These are phyloP conservation scores for Penicillium sp. DNA, from an alignment of 2,329 filamentous ascomycete genomes.

Conservation along the genomic window DNA sequence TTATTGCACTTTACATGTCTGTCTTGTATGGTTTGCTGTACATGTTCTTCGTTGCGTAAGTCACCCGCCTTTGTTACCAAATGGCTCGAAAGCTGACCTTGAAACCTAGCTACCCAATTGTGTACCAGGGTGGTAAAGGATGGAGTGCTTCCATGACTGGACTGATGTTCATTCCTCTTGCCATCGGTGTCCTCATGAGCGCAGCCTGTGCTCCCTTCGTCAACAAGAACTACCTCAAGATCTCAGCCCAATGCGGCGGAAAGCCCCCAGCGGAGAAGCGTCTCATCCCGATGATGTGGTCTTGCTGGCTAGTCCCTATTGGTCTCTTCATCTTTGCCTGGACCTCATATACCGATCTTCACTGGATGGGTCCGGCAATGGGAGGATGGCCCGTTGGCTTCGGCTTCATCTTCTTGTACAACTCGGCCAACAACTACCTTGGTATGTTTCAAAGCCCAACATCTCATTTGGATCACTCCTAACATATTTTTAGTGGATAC, in stretches of 20 bases:
- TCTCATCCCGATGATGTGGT: constrained; percentile 79
- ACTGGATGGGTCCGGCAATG: constrained; percentile 71
- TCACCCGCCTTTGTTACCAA: constrained; percentile 44
- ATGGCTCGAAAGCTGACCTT: constrained; percentile 12
- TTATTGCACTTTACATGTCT: constrained; percentile 83
- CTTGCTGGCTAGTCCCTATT: constrained; percentile 71
- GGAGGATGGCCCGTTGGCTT: constrained; percentile 74
- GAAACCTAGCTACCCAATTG: constrained; percentile 47
- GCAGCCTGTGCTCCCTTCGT: constrained; percentile 69
- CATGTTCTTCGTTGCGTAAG: constrained; percentile 54
- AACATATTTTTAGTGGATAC: constrained; percentile 54
- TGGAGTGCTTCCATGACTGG: constrained; percentile 73
- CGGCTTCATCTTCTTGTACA: constrained; percentile 82
- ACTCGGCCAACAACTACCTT: constrained; percentile 74
- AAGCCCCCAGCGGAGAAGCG: constrained; percentile 75
- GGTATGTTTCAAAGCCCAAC: constrained; percentile 26
- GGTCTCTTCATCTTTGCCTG: constrained; percentile 69
- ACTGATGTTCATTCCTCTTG: constrained; percentile 83
- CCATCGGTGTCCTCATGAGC: constrained; percentile 70
- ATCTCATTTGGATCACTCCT: constrained; percentile 4
- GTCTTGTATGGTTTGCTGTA: constrained; percentile 61
- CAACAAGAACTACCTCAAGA: constrained; percentile 76
- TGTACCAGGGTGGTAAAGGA: constrained; percentile 79
- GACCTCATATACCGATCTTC: constrained; percentile 65
- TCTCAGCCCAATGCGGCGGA: constrained; percentile 65